These are phyloP conservation scores for Capsicum rhomboideum DNA, from an alignment of 257 asterid genomes.

Conservation along the genomic window DNA sequence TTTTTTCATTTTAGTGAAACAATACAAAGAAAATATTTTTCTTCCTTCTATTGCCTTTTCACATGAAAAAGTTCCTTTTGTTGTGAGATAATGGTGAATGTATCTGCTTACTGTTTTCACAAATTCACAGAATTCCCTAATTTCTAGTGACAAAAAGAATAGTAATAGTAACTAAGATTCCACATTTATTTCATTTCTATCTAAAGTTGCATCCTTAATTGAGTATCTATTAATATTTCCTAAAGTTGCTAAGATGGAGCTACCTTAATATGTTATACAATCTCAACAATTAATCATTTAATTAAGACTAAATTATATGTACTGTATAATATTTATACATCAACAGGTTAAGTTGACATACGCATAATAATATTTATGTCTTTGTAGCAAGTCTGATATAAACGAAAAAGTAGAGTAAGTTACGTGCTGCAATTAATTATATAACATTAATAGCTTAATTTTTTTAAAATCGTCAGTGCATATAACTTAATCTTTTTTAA, in stretches of 20 bases:
- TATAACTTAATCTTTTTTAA: not conserved
- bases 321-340: not conserved
- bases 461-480: not conserved
- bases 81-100: no score
- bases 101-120: not conserved
- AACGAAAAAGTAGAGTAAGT: not conserved
- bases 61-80: no score
- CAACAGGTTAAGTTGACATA: not conserved
- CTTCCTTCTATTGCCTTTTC: not conserved
- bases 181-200: not conserved
- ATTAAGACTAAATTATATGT: not conserved
- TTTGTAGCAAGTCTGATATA: not conserved
- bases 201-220: not conserved
- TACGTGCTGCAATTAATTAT: not conserved
- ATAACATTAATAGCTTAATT: not conserved
- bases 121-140: not conserved
- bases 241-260: not conserved
- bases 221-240: not conserved
- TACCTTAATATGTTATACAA: not conserved
- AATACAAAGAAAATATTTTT: not conserved
- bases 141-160: not conserved
- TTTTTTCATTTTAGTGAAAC: not conserved
- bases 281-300: not conserved
- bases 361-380: not conserved
- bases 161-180: not conserved